Conservation (phyloP, 441 rosid genomes). For the Adansonia grandidieri region DNA sequence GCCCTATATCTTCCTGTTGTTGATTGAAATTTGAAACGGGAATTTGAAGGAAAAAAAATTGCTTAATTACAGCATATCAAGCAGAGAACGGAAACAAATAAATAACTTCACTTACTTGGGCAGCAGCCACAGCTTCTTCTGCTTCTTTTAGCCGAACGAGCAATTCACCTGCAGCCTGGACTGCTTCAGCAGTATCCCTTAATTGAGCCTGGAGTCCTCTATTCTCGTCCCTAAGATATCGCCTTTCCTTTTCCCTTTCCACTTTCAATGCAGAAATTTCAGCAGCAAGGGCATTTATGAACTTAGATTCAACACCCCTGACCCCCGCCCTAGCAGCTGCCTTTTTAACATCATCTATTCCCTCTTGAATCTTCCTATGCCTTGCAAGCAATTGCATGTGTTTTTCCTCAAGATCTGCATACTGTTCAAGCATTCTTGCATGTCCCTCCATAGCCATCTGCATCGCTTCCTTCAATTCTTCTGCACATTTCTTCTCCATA, state of each 20-base stretch:
- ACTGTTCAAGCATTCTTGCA: slow-evolving; percentile 95
- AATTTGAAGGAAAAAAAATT: background rate
- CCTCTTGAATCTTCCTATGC: slow-evolving; percentile 88
- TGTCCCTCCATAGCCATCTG: slow-evolving; percentile 95
- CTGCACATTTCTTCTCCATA: slow-evolving; percentile 79
- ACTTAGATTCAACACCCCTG: slow-evolving; percentile 91
- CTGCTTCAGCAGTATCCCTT: slow-evolving; percentile 97
- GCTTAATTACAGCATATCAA: slow-evolving; percentile 2
- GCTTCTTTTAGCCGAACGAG: slow-evolving; percentile 95
- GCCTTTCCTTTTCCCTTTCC: slow-evolving; percentile 85
- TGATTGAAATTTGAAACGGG: background rate
- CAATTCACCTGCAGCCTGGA: slow-evolving; percentile 95
- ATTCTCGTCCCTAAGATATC: slow-evolving; percentile 84
- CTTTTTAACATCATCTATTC: slow-evolving; percentile 90
- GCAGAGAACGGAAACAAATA: background rate
- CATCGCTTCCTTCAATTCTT: slow-evolving; percentile 92
- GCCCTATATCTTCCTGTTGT: background rate
- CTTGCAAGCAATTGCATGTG: slow-evolving; percentile 91
- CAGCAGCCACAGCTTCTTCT: slow-evolving; percentile 76
- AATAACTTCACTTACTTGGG: slow-evolving; percentile 55
- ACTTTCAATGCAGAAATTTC: slow-evolving; percentile 87
- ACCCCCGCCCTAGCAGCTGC: slow-evolving; percentile 95
- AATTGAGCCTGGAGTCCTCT: slow-evolving; percentile 86
- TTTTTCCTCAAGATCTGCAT: slow-evolving; percentile 94
- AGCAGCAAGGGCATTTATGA: slow-evolving; percentile 90